Percentiles rank a stretch among this genome's conserved stretches.
These are phyloP conservation scores for Elongisporangium anandrum DNA, from an alignment of 352 stramenopile species.

Conservation along the genomic window DNA sequence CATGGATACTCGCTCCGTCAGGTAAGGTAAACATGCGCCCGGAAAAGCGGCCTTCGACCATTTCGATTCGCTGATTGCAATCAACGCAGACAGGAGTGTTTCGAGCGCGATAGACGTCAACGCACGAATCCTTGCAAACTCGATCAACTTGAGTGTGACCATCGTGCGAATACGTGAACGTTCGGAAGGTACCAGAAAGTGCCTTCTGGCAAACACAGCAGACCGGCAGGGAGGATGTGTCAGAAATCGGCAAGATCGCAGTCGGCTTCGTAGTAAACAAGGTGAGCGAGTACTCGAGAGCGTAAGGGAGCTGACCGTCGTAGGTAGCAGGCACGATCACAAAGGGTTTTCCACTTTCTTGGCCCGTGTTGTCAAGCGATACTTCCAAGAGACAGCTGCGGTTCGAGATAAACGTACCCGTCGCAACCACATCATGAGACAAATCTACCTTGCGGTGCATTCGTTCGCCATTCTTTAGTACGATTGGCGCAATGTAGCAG, in stretches of 20 bases:
- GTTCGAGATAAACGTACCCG: conserved; percentile 84
- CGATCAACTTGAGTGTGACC: conserved; percentile 59
- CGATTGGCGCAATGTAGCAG: conserved; percentile 71
- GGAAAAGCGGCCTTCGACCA: conserved; percentile 68
- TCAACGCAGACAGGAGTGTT: conserved; percentile 75
- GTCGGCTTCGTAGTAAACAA: conserved; percentile 62
- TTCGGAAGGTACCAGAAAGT: conserved; percentile 60
- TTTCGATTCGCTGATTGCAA: conserved; percentile 73
- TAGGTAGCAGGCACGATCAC: conserved; percentile 70
- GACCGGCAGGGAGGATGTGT: conserved; percentile 54
- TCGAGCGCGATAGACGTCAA: conserved; percentile 65
- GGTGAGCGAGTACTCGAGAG: conserved; percentile 47
- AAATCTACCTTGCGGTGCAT: conserved; percentile 78
- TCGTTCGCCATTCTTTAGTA: conserved; percentile 67
- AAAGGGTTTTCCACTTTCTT: conserved; percentile 38
- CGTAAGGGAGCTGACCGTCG: conserved; percentile 46
- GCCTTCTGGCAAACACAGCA: conserved; percentile 65
- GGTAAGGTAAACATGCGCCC: conserved; percentile 76
- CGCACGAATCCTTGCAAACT: conserved; percentile 72
- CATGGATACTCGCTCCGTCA: conserved; percentile 71
- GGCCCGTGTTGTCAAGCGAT: conserved; percentile 24
- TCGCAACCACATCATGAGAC: conserved; percentile 70
- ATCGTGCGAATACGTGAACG: conserved; percentile 52
- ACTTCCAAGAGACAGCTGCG: conserved; percentile 66
- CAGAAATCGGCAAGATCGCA: conserved; percentile 50